Evolutionary conservation across 371 early-diverging fungal genomes (phyloP), one percentile per base, ranked within the genome.

Genomic region (Catenaria anguillulae): DNA sequence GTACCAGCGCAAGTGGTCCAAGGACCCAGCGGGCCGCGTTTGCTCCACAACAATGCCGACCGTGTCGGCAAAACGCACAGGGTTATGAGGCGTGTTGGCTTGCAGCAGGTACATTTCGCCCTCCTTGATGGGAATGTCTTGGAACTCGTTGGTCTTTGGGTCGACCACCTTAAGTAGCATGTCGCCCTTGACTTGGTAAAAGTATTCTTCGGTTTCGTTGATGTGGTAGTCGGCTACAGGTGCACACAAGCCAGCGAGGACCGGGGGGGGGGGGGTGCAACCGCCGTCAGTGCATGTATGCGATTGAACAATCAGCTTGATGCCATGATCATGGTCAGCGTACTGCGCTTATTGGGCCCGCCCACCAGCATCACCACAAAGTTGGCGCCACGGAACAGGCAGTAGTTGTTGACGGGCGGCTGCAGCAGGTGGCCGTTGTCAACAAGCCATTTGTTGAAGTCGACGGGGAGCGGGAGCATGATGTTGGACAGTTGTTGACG

Each of bases 161-260:
- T 88, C 89, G 0, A 88, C 88, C 52, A 93, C 79, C 64, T 75
- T 92, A 55, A 97, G 78, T 29, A 88, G 63, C 85, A 94, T 84
- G 55, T 84, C 81, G 4, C 97, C 97, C 73, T 89, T 86, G 75
- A 87, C 71, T 73, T 95, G 95, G 73, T 86, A 92, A 73, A 97
- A 97, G 88, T 90, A 95, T 71, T 97, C 97, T 84, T 93, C 96
- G 10, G 97, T 97, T 60, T 84, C 81, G 75, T 97, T 93, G 60
- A 93, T 71, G 65, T 97, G 97, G 74, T 90, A 97, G 74, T 97
- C 97, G 21, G 92, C n/a, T n/a, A n/a, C n/a, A n/a, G n/a, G n/a
- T n/a, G n/a, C n/a, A n/a, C n/a, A n/a, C n/a, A n/a, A n/a, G n/a
- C n/a, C n/a, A n/a, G n/a, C n/a, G n/a, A n/a, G n/a, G n/a, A 91